Evolutionary conservation across 768 basidiomycete species (phyloP).

Genomic region (Boletus coccyginus): DNA sequence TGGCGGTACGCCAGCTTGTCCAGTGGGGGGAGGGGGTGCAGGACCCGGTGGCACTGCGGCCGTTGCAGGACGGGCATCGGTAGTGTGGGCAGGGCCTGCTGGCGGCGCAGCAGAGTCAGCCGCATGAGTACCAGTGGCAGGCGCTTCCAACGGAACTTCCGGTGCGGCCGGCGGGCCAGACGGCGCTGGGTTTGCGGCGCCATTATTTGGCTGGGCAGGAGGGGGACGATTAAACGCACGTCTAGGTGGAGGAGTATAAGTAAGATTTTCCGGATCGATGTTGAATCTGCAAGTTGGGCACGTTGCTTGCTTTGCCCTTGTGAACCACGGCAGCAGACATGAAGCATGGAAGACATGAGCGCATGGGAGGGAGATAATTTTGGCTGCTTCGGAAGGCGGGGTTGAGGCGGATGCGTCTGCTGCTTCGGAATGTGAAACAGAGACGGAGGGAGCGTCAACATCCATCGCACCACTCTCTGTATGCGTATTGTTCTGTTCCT

Average conservation of each 20-base stretch:
- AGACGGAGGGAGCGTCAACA: conserved; percentile 14
- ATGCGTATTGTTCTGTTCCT: conserved; percentile 5
- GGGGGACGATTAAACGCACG: conserved; percentile 14
- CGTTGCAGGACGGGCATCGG: conserved; percentile 2
- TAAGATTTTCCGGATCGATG: conserved; percentile 75
- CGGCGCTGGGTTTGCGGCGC: conserved; percentile 14
- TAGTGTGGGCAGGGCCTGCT: neutral
- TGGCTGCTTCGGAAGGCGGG: conserved; percentile 27
- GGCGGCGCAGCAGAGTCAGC: conserved; percentile 1
- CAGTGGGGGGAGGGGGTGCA: neutral
- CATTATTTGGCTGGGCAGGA: conserved; percentile 12
- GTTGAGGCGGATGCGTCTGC: conserved; percentile 5
- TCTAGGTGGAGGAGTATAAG: conserved; percentile 35
- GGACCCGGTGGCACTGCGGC: neutral
- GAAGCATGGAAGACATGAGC: conserved; percentile 79
- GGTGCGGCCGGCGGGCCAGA: conserved; percentile 5
- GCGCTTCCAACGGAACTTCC: conserved; percentile 3
- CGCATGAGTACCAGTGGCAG: neutral
- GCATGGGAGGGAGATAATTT: conserved; percentile 71
- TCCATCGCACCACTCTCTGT: conserved; percentile 14
- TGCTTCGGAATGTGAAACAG: conserved; percentile 13
- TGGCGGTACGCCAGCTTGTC: conserved; percentile 6
- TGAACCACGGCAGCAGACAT: conserved; percentile 82
- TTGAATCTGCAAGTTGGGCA: conserved; percentile 85
- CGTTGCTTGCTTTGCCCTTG: conserved; percentile 72